A percentile compares a stretch with the other conserved stretches of the same genome.
Conservation (phyloP, 306 rosid genomes). For the Betula pendula region DNA sequence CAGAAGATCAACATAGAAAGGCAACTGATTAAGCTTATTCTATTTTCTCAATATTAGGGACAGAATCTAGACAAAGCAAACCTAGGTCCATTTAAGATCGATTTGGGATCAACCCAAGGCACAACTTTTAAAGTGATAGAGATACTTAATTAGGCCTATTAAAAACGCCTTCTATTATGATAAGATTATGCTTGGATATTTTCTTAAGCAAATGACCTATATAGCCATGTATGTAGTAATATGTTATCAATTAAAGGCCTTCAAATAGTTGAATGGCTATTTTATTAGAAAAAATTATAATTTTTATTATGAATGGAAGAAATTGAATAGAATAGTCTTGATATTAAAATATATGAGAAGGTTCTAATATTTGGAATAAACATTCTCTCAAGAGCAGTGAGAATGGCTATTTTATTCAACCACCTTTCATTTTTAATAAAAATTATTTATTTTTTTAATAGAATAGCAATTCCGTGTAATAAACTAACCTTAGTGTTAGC, state of each 20-base stretch:
- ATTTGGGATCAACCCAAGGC: constrained; percentile 7
- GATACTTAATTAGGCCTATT: constrained; percentile 12
- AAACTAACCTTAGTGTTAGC: too few relatives aligned
- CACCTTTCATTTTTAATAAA: too few relatives aligned
- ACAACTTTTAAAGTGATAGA: constrained; percentile 21
- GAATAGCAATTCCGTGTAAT: too few relatives aligned
- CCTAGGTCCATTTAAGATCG: constrained; percentile 5
- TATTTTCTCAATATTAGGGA: constrained; percentile 22
- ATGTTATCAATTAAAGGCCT: neutral
- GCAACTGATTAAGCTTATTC: constrained; percentile 22
- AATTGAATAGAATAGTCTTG: too few relatives aligned
- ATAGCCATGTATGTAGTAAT: neutral
- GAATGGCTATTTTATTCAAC: too few relatives aligned
- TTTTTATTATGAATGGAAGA: too few relatives aligned
- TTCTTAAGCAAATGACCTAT: neutral
- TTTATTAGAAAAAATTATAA: too few relatives aligned
- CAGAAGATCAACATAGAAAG: constrained; percentile 37
- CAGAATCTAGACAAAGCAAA: constrained; percentile 31
- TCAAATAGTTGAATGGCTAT: too few relatives aligned
- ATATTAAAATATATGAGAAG: too few relatives aligned
- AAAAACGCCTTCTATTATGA: neutral
- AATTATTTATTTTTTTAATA: too few relatives aligned
- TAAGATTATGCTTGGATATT: neutral
- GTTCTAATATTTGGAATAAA: too few relatives aligned
- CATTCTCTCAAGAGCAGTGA: too few relatives aligned